Evolutionary conservation across 768 basidiomycete genomes (phyloP).

Genomic region (Dioszegia crocea): DNA sequence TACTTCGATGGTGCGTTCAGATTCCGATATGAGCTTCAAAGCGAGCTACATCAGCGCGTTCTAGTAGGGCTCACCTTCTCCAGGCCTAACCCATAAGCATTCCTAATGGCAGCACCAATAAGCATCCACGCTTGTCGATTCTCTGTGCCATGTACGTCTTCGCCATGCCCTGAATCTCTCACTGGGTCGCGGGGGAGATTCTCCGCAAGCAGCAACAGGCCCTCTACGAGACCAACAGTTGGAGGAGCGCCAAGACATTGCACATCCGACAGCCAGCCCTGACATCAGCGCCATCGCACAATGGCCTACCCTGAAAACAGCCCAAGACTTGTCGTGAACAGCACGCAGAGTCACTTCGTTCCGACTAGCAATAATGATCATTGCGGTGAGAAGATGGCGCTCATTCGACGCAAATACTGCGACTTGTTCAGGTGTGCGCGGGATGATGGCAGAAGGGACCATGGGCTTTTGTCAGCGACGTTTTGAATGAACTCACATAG

Average conservation of each 20-base stretch:
- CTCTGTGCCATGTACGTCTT: slow-evolving; percentile 41
- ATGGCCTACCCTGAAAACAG: slow-evolving; percentile 36
- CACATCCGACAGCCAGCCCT: slow-evolving; percentile 46
- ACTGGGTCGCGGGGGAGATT: slow-evolving; percentile 41
- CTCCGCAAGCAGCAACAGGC: slow-evolving; percentile 42
- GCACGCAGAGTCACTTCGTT: slow-evolving; percentile 26
- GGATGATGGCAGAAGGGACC: slow-evolving; percentile 32
- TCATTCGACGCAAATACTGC: slow-evolving; percentile 37
- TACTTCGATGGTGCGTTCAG: slow-evolving; percentile 31
- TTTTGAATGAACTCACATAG: slow-evolving; percentile 28
- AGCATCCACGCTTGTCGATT: slow-evolving; percentile 48
- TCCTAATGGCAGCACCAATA: slow-evolving; percentile 43
- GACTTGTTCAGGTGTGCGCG: slow-evolving; percentile 27
- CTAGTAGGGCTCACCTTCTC: slow-evolving; percentile 28
- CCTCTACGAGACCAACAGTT: slow-evolving; percentile 42
- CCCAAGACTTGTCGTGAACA: slow-evolving; percentile 40
- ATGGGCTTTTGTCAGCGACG: slow-evolving; percentile 31
- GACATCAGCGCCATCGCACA: not conserved
- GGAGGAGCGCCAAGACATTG: slow-evolving; percentile 41
- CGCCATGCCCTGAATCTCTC: slow-evolving; percentile 19
- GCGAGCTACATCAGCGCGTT: slow-evolving; percentile 24
- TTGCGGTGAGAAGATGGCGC: slow-evolving; percentile 36
- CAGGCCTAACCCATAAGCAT: slow-evolving; percentile 43
- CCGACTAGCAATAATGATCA: slow-evolving; percentile 46
- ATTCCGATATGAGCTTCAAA: slow-evolving; percentile 25